Evolutionary conservation across 2,329 filamentous ascomycete genomes (phyloP), one percentile per base, ranked within the genome.

Genomic region (Coniochaeta prunicola): DNA sequence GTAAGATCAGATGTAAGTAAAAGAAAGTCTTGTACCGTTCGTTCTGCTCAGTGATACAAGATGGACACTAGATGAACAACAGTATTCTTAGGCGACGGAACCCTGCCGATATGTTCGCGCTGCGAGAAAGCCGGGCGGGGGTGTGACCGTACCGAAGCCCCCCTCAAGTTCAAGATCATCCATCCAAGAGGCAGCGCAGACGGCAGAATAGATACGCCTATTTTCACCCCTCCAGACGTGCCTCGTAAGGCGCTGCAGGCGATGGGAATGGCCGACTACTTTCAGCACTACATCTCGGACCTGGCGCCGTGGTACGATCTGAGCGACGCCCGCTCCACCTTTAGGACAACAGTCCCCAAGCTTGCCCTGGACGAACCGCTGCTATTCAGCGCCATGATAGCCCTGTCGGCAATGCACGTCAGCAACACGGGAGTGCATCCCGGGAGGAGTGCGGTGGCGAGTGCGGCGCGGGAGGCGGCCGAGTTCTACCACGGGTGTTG

Each of bases 281-380:
- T 78, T 50, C 67, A 71, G 45, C 70, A 73, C 58, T 79, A 80
- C 62, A 70, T 73, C 9, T 59, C 62, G 1, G 58, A 66, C 38
- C 65, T 79, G 19, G 76, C 77, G 1, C 64, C 67, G 2, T 80
- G 77, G 77, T 80, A 79, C 62, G 77, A 80, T 56, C n/a, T 42
- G n/a, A 19, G n/a, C 17, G 38, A 42, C 13, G n/a, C 4, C 38
- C 38, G n/a, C n/a, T 42, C n/a, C 17, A 42, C 38, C 38, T 42
- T 42, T 19, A 12, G 9, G 8, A 42, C 38, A 19, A 42, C 38
- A 0, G 70, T 80, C 0, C 72, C 76, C 0, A 57, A 62, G 5
- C 59, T 69, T 9, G 73, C 77, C 1, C 65, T 78, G 10, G 67
- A 73, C 1, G 74, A 71, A 36, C 65, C 74, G 1, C 66, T 80